Base-by-base conservation (phyloP, 306 rosid species). In the Ormosia semicastrata region DNA sequence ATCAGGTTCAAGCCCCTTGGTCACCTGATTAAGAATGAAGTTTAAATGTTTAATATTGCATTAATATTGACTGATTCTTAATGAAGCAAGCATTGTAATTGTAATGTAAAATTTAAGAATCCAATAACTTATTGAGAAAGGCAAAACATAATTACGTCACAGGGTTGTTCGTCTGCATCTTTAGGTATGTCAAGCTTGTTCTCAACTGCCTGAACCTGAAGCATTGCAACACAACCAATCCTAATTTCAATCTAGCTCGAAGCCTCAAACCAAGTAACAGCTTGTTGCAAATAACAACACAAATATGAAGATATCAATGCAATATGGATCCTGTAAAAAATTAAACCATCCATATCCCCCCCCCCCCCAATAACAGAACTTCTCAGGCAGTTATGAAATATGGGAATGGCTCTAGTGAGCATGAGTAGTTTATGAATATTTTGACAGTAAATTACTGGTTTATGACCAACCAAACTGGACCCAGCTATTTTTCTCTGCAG, bases 171-270 rank as follows among this genome's bases (percentile, higher is more conserved):
- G 60, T 76, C 74, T 76, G 74, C 75, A 79, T 40, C 85, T 24
- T 66, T 77, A 53, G 47, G 64, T 65, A 43, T 64, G 17, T 65
- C 85, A 24, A 73, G 50, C 40, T 75, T 77, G 64, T 75, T 76
- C 66, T 82, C 88, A 67, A 59, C 71, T 24, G 66, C 84, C 80
- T 86, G 82, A 88, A 85, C 89, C 90, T 86, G 86, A 85, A 86
- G 58, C 75, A 87, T 69, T 68, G 64, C 43, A 80, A 69, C 67
- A 63, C 62, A 82, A 62, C 46, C 77, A 82, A 81, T 76, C 66
- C 71, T 47, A 67, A 79, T 47, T 78, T 78, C 78, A 77, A 32
- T 56, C 69, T 52, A 81, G 33, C 70, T 62, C 75, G 62, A 79
- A 66, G 59, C 54, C 39, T 71, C 62, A 84, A 83, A 64, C 36